Conservation (phyloP, 116 monocot genomes). For the Posidonia oceanica region DNA sequence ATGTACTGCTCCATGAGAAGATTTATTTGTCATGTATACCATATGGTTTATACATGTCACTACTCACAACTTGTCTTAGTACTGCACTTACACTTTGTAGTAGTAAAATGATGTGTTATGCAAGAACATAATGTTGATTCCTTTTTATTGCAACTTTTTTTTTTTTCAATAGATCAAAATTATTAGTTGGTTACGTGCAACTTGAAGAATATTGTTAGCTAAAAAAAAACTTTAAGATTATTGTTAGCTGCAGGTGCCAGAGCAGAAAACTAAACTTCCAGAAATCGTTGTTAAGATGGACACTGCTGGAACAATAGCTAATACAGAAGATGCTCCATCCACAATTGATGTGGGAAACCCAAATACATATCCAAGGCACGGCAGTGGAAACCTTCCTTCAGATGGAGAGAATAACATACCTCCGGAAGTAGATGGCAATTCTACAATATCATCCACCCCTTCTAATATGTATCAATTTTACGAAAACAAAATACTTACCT, state of each 20-base stretch:
- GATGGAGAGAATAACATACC: conserved; percentile 9
- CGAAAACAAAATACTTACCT: conserved; percentile 49
- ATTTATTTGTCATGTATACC: too few species aligned
- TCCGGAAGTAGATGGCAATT: conserved; percentile 22
- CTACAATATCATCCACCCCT: conserved; percentile 23
- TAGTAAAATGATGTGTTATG: too few species aligned
- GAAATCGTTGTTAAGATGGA: conserved; percentile 47
- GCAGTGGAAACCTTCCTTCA: neutral
- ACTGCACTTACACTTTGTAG: too few species aligned
- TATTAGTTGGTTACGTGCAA: too few species aligned
- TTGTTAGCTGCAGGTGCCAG: neutral
- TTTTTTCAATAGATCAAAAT: too few species aligned
- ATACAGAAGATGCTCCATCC: conserved; percentile 19
- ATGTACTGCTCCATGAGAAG: too few species aligned
- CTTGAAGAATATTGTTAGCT: too few species aligned
- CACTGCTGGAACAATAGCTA: conserved; percentile 31
- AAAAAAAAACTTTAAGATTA: too few species aligned
- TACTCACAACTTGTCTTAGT: too few species aligned
- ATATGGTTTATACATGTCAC: too few species aligned
- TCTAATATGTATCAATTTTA: conserved; percentile 47
- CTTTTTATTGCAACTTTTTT: too few species aligned
- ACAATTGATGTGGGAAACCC: conserved; percentile 19
- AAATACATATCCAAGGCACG: conserved; percentile 22
- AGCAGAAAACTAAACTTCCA: conserved; percentile 23
- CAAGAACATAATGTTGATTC: too few species aligned